phyloP scores from a whole-genome alignment of 805 yeast genomes.

The Wickerhamiella dianesei region DNA sequence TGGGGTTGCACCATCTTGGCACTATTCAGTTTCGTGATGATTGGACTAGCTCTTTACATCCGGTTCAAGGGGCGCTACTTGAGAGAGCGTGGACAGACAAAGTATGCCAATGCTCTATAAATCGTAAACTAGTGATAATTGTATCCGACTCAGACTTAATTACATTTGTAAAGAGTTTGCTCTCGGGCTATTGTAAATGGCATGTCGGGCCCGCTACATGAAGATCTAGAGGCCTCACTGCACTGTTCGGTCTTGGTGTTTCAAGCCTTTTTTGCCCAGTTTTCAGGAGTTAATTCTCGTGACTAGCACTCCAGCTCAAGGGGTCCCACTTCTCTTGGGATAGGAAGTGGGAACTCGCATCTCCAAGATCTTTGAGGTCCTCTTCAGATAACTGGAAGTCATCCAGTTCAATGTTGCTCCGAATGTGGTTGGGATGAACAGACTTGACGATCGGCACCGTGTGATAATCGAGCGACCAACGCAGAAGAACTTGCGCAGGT shows the following conservation, averaged over 20 bases:
- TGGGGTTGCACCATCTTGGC: conserved; percentile 43
- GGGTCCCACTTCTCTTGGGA: conserved; percentile 26
- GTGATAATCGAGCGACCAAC: conserved; percentile 37
- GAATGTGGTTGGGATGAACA: conserved; percentile 40
- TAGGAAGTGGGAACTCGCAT: conserved; percentile 21
- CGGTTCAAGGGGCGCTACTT: conserved; percentile 7
- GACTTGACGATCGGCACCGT: conserved; percentile 63
- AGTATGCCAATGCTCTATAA: conserved; percentile 5
- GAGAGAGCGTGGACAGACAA: conserved; percentile 6
- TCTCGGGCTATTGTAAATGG: too few species aligned
- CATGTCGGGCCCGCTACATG: too few species aligned
- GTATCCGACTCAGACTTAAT: too few species aligned
- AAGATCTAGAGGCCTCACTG: too few species aligned
- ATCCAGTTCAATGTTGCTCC: conserved; percentile 40
- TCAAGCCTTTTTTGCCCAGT: too few species aligned
- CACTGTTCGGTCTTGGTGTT: too few species aligned
- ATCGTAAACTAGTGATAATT: too few species aligned
- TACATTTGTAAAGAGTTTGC: too few species aligned
- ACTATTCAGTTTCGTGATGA: conserved; percentile 31
- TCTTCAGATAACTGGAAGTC: conserved; percentile 27
- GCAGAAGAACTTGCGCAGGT: conserved; percentile 35
- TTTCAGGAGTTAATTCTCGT: neutral
- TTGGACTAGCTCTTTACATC: conserved; percentile 33
- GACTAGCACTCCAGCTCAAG: neutral
- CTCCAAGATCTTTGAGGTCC: conserved; percentile 20